These are phyloP conservation scores for Pisolithus albus DNA, from an alignment of 768 basidiomycete species.

Conservation along the genomic window DNA sequence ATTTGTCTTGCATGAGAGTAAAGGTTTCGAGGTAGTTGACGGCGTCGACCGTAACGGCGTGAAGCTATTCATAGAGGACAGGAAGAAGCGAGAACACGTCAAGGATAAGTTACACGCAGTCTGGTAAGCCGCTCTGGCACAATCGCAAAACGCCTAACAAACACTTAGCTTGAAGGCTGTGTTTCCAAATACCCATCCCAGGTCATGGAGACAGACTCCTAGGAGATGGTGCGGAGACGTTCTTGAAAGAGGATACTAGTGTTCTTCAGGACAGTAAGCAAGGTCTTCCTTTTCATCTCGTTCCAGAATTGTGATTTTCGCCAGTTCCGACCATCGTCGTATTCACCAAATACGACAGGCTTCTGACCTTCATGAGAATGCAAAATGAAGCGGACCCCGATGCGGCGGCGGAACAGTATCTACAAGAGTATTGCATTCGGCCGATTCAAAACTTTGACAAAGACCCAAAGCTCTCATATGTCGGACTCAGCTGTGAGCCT, in stretches of 20 bases:
- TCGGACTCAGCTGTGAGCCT: not conserved
- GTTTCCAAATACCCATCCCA: not conserved
- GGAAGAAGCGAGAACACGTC: not conserved
- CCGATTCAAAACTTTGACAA: not conserved
- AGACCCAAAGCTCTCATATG: not conserved
- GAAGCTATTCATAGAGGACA: not conserved
- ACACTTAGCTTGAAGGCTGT: not conserved
- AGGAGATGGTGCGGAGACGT: not conserved
- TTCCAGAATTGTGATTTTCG: not conserved
- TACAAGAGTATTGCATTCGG: not conserved
- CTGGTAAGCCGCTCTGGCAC: not conserved
- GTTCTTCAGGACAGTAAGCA: not conserved
- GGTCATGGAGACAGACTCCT: not conserved
- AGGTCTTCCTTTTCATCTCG: not conserved
- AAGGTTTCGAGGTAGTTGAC: not conserved
- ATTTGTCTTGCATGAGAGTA: not conserved
- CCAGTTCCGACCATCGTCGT: not conserved
- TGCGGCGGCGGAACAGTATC: not conserved
- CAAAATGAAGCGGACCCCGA: conserved; percentile 1
- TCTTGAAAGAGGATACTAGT: not conserved
- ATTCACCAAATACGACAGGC: not conserved
- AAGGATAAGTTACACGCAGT: not conserved
- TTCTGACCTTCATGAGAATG: not conserved
- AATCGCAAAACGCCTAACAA: not conserved
- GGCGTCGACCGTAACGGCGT: not conserved